Percentiles rank a stretch among this genome's conserved stretches.
Evolutionary conservation across 2,329 filamentous ascomycete genomes (phyloP).

Genomic region (Corynespora cassiicola): DNA sequence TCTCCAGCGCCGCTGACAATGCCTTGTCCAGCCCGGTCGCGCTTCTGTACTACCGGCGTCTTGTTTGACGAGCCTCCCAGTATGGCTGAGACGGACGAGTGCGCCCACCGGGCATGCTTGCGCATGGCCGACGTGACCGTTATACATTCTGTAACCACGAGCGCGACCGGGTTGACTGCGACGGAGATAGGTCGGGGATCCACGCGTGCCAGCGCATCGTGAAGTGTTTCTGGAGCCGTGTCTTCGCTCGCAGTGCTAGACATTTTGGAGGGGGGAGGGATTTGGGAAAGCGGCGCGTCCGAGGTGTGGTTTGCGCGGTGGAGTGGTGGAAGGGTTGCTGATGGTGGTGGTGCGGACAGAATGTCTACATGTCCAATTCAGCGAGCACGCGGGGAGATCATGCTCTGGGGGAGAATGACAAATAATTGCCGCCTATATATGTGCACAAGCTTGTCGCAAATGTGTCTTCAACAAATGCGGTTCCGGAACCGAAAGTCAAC

Average conservation of each 20-base stretch:
- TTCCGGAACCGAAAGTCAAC: constrained; percentile 11
- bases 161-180: constrained; percentile 85
- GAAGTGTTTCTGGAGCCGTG: constrained; percentile 26
- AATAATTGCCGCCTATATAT: too few relatives aligned
- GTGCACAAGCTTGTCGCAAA: constrained; percentile 8
- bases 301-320: constrained; percentile 20
- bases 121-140: constrained; percentile 98
- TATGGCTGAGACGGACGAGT: constrained; percentile 95
- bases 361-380: constrained; percentile 35
- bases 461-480: constrained; percentile 16
- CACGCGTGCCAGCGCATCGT: constrained; percentile 27
- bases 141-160: constrained; percentile 98
- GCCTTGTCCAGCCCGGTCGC: constrained; percentile 43
- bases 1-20: constrained; percentile 39
- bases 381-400: constrained; percentile 29
- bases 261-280: constrained; percentile 24
- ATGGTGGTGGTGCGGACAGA: constrained; percentile 27
- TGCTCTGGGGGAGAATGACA: constrained; percentile 28
- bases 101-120: constrained; percentile 94
- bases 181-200: constrained; percentile 65
- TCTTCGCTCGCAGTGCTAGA: constrained; percentile 33
- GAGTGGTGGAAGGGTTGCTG: constrained; percentile 25
- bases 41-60: constrained; percentile 44
- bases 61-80: constrained; percentile 73
- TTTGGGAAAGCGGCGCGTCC: constrained; percentile 16